Base-by-base conservation (phyloP, 139 green algal genomes). In the Picochlorum sp. region DNA sequence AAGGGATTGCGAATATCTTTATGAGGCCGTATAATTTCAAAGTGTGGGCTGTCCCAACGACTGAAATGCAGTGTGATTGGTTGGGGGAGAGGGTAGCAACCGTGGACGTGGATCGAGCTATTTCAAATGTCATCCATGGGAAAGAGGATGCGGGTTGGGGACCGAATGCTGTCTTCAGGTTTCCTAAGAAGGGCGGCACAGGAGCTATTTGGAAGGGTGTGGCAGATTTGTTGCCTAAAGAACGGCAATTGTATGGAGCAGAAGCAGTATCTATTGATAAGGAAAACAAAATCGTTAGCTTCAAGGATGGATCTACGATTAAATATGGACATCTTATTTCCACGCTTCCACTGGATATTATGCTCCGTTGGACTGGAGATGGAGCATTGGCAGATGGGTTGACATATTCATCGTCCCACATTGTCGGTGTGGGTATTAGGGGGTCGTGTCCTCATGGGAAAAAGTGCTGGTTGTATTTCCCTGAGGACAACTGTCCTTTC, bases 1-100 rank as follows among this genome's bases (percentile, higher is more conserved):
- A 68, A 2, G 88, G 88, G 56, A 95, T 96, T 55, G 89, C 89
- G 1, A 80, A 95, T 63, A 54, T 95, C 20, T 96, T 96, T 82
- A 95, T 96, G 89, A 76, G 89, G 15, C 89, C 89, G 3, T 96
- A 96, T 84, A 96, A 96, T 81, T 92, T 94, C 84, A 96, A 96
- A 85, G 89, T 88, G 30, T 14, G 77, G 88, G 87, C 81, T 6
- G 75, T 90, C 4, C 86, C 85, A 4, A 88, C 88, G 3, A 88
- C 71, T 4, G 71, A 78, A 56, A 94, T 96, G 88, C 85, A 95
- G 75, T 95, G 87, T 66, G 86, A 86, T 60, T 96, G 89, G 89
- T 81, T 96, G 66, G 89, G 89, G 1, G 89, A 96, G 84, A 84
- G 89, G 13, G 89, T 96, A 49, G 89, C 89, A 1, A 92, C 85